Evolutionary conservation across 208 protist species (phyloP).

Genomic region (Wallacemonas sp.): DNA sequence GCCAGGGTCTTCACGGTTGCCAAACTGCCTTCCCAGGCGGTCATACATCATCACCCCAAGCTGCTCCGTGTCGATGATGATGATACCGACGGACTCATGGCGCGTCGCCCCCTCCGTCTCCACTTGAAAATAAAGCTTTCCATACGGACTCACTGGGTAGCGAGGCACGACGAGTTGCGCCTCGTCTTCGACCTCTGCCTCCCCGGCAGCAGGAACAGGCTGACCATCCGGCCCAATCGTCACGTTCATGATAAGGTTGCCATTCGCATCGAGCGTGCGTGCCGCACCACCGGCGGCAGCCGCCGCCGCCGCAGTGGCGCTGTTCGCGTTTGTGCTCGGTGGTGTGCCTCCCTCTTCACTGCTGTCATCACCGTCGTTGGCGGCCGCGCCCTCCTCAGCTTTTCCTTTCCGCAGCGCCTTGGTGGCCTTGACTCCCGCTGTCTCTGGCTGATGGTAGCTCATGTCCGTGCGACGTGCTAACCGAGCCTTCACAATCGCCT

Average conservation of each 20-base stretch:
- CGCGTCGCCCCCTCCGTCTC: constrained; percentile 82
- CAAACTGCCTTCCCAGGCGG: constrained; percentile 75
- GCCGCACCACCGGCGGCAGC: constrained; percentile 2
- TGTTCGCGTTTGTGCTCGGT: not conserved
- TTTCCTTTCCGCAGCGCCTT: not conserved
- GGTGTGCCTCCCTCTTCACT: constrained; percentile 16
- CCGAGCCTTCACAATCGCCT: constrained; percentile 30
- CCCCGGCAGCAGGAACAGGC: constrained; percentile 1
- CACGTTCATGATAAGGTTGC: not conserved
- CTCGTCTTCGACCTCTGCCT: constrained; percentile 18
- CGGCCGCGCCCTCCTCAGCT: constrained; percentile 20
- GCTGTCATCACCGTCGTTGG: constrained; percentile 10
- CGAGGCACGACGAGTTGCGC: constrained; percentile 41
- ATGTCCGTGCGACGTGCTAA: constrained; percentile 59
- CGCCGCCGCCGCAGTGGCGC: not conserved
- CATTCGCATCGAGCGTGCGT: constrained; percentile 20
- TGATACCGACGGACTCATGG: constrained; percentile 79
- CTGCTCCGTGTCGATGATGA: constrained; percentile 75
- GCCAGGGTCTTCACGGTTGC: constrained; percentile 83
- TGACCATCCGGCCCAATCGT: not conserved
- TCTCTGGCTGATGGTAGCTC: constrained; percentile 74
- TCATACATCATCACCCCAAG: constrained; percentile 88
- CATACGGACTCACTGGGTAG: constrained; percentile 78
- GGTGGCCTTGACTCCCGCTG: constrained; percentile 25
- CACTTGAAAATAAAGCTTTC: constrained; percentile 87